A percentile compares a stretch with the other conserved stretches of the same genome.
phyloP scores from a whole-genome alignment of 441 rosid genomes.

The Pelargonium myrrhifolium region DNA sequence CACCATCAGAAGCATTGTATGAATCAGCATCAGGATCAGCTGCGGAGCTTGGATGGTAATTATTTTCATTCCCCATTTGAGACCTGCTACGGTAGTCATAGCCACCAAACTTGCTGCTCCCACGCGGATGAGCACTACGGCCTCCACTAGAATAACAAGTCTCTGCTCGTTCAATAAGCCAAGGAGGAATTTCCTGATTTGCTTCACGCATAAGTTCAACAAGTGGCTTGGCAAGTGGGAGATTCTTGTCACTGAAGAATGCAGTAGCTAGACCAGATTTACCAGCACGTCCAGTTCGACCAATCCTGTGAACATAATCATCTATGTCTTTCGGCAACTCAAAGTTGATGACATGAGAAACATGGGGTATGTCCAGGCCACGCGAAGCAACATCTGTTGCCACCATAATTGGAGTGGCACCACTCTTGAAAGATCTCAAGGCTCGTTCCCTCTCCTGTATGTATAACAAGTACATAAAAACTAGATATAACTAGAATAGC shows the following conservation, averaged over 20 bases:
- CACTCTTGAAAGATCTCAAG: slow-evolving; percentile 36
- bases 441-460: slow-evolving; percentile 50
- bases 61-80: slow-evolving; percentile 7
- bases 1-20: background rate
- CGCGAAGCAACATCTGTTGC: slow-evolving; percentile 61
- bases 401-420: slow-evolving; percentile 41
- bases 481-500: background rate
- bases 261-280: slow-evolving; percentile 51
- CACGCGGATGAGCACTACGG: slow-evolving; percentile 1
- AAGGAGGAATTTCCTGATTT: slow-evolving; percentile 43
- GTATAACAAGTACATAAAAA: background rate
- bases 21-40: too few relatives aligned
- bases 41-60: too few relatives aligned
- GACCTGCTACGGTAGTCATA: slow-evolving; percentile 35
- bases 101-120: slow-evolving; percentile 37
- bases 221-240: slow-evolving; percentile 35
- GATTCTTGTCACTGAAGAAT: slow-evolving; percentile 42
- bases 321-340: slow-evolving; percentile 44
- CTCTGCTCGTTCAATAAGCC: slow-evolving; percentile 36
- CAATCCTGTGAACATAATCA: slow-evolving; percentile 50
- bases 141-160: slow-evolving; percentile 18
- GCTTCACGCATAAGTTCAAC: slow-evolving; percentile 45
- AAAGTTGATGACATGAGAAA: slow-evolving; percentile 48
- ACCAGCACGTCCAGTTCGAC: slow-evolving; percentile 56
- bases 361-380: slow-evolving; percentile 46